Percentiles rank a stretch among this genome's conserved stretches.
phyloP scores from a whole-genome alignment of 306 rosid species.

The Senna tora region DNA sequence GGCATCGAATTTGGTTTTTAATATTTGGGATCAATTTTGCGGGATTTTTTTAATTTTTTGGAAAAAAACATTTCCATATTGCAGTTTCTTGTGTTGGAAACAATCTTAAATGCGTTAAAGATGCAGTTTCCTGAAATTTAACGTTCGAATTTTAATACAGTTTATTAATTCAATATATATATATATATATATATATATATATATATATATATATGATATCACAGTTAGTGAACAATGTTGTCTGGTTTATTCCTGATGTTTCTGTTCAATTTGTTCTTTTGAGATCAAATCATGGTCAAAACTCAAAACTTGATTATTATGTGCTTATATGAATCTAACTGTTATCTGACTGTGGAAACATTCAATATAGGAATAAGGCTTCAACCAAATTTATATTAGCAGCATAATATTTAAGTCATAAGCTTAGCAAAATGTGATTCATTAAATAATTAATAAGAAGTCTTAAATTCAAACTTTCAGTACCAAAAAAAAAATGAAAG shows the following conservation, averaged over 20 bases:
- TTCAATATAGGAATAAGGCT: neutral
- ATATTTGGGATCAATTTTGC: constrained; percentile 20
- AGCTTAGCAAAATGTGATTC: neutral
- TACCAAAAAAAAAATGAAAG: neutral
- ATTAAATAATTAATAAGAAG: neutral
- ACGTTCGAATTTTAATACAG: constrained; percentile 3
- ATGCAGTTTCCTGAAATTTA: constrained; percentile 18
- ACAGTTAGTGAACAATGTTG: constrained; percentile 17
- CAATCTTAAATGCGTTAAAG: constrained; percentile 12
- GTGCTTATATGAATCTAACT: neutral
- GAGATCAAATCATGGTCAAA: constrained; percentile 23
- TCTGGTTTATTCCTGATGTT: constrained; percentile 12
- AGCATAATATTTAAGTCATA: neutral
- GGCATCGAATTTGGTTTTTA: neutral
- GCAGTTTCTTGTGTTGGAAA: constrained; percentile 36
- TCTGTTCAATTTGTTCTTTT: constrained; percentile 14
- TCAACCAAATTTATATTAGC: neutral
- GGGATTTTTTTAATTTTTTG: neutral
- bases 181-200: constrained; percentile 21
- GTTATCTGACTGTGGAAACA: constrained; percentile 12
- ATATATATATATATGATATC: neutral
- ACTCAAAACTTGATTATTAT: constrained; percentile 5
- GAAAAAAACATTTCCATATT: neutral
- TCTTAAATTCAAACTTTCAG: neutral
- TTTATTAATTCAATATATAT: neutral